phyloP scores from a whole-genome alignment of 768 basidiomycete genomes.

The Fistulinella prunicolor region DNA sequence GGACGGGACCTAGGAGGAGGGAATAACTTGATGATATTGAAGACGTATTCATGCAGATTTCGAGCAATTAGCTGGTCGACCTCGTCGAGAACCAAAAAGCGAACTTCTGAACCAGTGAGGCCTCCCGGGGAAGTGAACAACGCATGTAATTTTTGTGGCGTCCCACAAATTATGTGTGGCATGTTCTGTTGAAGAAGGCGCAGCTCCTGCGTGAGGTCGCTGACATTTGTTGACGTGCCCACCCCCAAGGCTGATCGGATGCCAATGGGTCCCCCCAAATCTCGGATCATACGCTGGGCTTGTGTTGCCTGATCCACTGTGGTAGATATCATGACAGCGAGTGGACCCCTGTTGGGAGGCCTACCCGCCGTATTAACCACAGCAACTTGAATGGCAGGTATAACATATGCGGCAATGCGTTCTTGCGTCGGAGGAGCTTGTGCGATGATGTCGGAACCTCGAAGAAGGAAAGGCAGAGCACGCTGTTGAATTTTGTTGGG shows the following conservation, averaged over 20 bases:
- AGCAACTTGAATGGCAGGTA: constrained; percentile 84
- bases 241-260: constrained; percentile 88
- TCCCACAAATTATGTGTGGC: constrained; percentile 95
- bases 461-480: constrained; percentile 90
- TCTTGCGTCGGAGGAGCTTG: constrained; percentile 99
- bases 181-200: constrained; percentile 85
- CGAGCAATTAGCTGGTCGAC: constrained; percentile 98
- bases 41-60: constrained; percentile 93
- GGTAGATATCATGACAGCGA: constrained; percentile 93
- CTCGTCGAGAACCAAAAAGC: constrained; percentile 94
- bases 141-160: constrained; percentile 93
- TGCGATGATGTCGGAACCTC: constrained; percentile 95
- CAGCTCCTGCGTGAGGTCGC: constrained; percentile 68
- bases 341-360: constrained; percentile 64
- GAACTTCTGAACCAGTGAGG: constrained; percentile 77
- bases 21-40: constrained; percentile 87
- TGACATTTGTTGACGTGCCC: constrained; percentile 63
- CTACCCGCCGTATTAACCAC: constrained; percentile 58
- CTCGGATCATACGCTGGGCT: constrained; percentile 92
- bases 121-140: constrained; percentile 81
- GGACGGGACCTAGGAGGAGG: constrained; percentile 82
- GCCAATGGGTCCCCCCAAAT: constrained; percentile 90
- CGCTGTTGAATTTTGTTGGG: constrained; percentile 99
- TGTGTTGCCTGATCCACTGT: constrained; percentile 99
- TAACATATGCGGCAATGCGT: constrained; percentile 95